Evolutionary conservation across 2,329 filamentous ascomycete species (phyloP), one percentile per base, ranked within the genome.

Genomic region (Penicillium griseofulvum): DNA sequence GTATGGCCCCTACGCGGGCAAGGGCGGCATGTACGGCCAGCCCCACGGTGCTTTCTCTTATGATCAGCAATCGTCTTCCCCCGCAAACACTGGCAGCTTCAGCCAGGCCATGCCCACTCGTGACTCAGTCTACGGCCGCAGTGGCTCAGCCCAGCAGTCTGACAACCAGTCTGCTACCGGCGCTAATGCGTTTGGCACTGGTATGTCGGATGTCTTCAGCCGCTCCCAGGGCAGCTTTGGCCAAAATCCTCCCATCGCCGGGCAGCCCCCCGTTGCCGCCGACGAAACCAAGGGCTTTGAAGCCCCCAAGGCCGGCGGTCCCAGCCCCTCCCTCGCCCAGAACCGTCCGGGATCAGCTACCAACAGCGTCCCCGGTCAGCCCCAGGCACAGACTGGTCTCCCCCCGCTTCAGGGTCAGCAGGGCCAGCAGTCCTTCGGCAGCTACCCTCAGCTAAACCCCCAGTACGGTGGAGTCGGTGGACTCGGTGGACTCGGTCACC

Each of bases 31-130:
- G 81, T 87, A 87, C 65, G 83, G 79, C 31, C 84, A 85, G 63
- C 83, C 83, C 62, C 83, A 85, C 62, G 79, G 75, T 34, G 47
- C 39, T 36, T 55, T 55, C 53, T 88, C 87, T 68, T 82, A 83
- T 9, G 86, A 84, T 63, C 86, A 88, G 42, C 83, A 88, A 68
- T 81, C 83, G 2, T 83, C 85, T 16, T 86, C 85, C 22, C 85
- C 86, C 11, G 85, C 83, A 33, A 86, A 84, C 58, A 79, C 79
- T 22, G 80, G 78, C 45, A 70, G 63, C 51, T 78, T 77, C 62
- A 73, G 72, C 61, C 74, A 75, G 56, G 64, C 65, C 44, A 64
- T 72, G 41, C 74, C 78, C 41, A 76, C 74, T 57, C 81, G 83
- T 46, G 78, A 86, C 43, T 80, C 81, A 31, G 81, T 83, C 37